Evolutionary conservation across 2,329 filamentous ascomycete genomes (phyloP), one percentile per base, ranked within the genome.

Genomic region (Pezicula rhizophila): DNA sequence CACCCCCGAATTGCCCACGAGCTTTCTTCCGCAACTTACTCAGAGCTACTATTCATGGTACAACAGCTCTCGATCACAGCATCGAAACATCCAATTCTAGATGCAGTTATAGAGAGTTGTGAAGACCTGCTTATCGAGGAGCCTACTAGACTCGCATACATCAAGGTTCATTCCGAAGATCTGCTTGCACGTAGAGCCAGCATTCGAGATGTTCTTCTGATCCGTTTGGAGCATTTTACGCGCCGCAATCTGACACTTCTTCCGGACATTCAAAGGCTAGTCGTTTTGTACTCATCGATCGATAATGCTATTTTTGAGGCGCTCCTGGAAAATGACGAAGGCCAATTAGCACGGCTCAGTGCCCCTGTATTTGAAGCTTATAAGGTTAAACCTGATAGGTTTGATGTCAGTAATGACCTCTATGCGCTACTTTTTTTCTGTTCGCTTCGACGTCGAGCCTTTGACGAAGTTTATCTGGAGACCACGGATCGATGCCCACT

Each of bases 381-480:
- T 15, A 15, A 17, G 20, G 11, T 5, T 14, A 14, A 3, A n/a
- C 18, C 40, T 28, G 40, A 42, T 11, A 15, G 25, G 7, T 42
- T 76, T 18, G 72, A 78, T 56, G 57, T 72, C 11, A 70, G 71
- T 46, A 67, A 72, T 0, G 80, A 84, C 53, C 70, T 82, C 6
- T 68, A 82, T 47, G 72, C 75, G 1, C 69, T 84, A 43, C 70
- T 77, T 2, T 68, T 81, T 47, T 81, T 84, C 59, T 80, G 75
- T 49, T 72, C 76, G 1, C 70, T 79, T 15, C 70, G 79, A 20
- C 77, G 75, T 56, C 70, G 71, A 6, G 79, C 75, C 0, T 74
- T 83, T 41, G 78, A 83, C 48, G 79, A 84, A 50, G 76, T 82
- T 0, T 83, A 82, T 57, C 66, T 79, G n/a, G 80, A 84, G 60